These are phyloP conservation scores for Crataegus laevigata DNA, from an alignment of 306 rosid genomes.

Conservation along the genomic window DNA sequence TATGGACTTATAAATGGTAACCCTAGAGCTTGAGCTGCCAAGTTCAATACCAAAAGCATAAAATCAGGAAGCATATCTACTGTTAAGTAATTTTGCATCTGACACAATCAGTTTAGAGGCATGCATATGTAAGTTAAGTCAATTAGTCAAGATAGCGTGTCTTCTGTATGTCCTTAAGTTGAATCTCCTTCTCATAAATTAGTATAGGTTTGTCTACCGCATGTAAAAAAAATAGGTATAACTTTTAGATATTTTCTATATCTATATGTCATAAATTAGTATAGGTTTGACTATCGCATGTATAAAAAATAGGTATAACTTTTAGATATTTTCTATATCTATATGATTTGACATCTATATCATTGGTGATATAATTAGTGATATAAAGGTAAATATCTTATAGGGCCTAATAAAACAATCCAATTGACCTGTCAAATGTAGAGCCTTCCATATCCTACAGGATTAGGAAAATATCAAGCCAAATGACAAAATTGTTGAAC, in stretches of 20 bases:
- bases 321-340: background rate
- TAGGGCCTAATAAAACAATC: background rate
- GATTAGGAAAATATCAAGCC: background rate
- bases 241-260: background rate
- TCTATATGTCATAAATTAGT: no score
- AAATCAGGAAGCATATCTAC: background rate
- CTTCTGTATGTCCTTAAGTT: no score
- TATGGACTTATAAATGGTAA: constrained; percentile 70
- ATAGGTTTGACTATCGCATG: no score
- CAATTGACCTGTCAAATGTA: background rate
- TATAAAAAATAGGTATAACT: background rate
- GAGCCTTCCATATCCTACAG: background rate
- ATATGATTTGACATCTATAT: no score
- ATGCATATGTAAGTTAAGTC: no score
- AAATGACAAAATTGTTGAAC: background rate
- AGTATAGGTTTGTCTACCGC: no score
- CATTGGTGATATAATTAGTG: background rate
- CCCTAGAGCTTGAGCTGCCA: constrained; percentile 67
- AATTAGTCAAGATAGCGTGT: fast-evolving
- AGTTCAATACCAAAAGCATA: background rate
- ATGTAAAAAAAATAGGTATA: no score
- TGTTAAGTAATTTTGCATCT: background rate
- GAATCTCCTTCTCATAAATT: background rate
- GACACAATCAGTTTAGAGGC: background rate
- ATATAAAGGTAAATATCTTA: background rate